Base-by-base conservation (phyloP, 2,329 filamentous ascomycete species). In the Sclerotinia minor region DNA sequence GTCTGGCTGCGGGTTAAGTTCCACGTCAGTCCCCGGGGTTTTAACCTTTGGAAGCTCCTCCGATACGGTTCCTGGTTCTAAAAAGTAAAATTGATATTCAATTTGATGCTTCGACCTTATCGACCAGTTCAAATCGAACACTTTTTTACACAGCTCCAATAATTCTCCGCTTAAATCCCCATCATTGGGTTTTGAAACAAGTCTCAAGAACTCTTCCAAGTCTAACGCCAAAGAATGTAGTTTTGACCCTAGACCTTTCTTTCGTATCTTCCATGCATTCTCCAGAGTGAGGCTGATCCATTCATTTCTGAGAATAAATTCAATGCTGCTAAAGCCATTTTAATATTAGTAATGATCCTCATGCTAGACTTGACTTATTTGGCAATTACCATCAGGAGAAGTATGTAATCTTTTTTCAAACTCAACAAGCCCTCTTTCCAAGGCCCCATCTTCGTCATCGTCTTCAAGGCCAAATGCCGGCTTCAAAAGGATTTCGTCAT, bases 381-480 rank as follows among this genome's bases (percentile, higher is more conserved):
- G 11, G 4, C 7, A 3, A 24, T 49, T 17, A 60, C 58, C 58
- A 35, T 15, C 21, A 35, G 57, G 44, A 38, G 11, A 15, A 2
- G 24, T 9, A 15, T 2, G 15, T 0, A 53, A 9, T 32, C 19
- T 64, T 26, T 26, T 19, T 26, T 64, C 61, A 59, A 70, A 69
- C 11, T 44, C 19, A 7, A 4, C 35, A 29, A 70, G 44, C 11
- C 29, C 24, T 5, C 5, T 4, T 55, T 67, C 69, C 11, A 69
- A 17, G 1, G 52, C 5, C 5, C 3, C 19, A 13, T 9, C 6
- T 32, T 26, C 7, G 8, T 49, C 17, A 2, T 6, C 26, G 29
- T 24, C 26, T 11, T 68, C 57, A 41, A 70, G 59, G 17, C 64
- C 69, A 44, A 71, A 71, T 9, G 2, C 24, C 4, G 54, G 59